phyloP scores from a whole-genome alignment of 2,329 filamentous ascomycete species.

The Calonectria ilicicola region DNA sequence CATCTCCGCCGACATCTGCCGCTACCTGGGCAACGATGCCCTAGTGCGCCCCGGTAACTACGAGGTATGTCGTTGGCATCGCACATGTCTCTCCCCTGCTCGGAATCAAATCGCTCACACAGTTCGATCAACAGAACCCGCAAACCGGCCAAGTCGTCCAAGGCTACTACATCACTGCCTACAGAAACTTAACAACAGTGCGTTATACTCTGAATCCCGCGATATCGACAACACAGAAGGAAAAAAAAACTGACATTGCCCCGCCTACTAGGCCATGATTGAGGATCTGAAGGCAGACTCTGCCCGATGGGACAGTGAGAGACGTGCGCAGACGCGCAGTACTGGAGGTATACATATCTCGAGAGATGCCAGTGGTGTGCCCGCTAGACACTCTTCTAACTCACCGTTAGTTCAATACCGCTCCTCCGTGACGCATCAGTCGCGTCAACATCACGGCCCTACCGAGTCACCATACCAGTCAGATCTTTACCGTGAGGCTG shows the following conservation, averaged over 20 bases:
- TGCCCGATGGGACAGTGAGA: constrained; percentile 71
- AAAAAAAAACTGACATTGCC: constrained; percentile 32
- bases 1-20: constrained; percentile 86
- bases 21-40: constrained; percentile 86
- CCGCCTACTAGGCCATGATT: constrained; percentile 66
- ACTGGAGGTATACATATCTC: constrained; percentile 70
- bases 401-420: constrained; percentile 68
- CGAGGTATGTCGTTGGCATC: constrained; percentile 65
- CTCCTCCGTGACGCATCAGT: constrained; percentile 64
- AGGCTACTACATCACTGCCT: constrained; percentile 83
- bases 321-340: constrained; percentile 66
- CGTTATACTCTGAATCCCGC: constrained; percentile 47
- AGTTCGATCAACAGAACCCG: constrained; percentile 57
- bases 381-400: constrained; percentile 68
- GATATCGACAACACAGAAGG: not conserved
- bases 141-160: constrained; percentile 70
- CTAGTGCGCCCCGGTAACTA: constrained; percentile 81
- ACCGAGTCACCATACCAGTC: constrained; percentile 52
- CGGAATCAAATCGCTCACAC: constrained; percentile 41
- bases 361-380: constrained; percentile 60
- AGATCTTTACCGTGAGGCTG: constrained; percentile 55
- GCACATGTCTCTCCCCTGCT: not conserved
- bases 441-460: constrained; percentile 62
- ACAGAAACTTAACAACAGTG: constrained; percentile 83
- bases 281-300: constrained; percentile 73